Evolutionary conservation across 2,329 filamentous ascomycete genomes (phyloP).

Genomic region (Alternaria brassicae): DNA sequence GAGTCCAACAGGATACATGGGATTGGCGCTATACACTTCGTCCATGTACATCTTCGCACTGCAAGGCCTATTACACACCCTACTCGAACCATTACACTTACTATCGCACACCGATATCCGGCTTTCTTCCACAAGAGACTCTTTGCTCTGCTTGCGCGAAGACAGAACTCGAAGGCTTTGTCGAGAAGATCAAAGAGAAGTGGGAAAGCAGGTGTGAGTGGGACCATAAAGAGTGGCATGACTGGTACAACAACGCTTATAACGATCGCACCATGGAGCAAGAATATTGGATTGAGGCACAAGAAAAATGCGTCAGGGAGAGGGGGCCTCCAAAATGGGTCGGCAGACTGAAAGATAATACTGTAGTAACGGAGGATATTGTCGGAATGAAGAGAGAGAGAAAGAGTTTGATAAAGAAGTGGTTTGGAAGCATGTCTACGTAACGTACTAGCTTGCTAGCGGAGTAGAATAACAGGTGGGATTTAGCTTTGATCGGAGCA

Average conservation of each 20-base stretch:
- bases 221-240: slow-evolving; percentile 35
- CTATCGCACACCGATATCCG: slow-evolving; percentile 25
- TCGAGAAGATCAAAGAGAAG: slow-evolving; percentile 28
- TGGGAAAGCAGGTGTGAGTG: slow-evolving; percentile 28
- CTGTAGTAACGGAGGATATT: slow-evolving; percentile 15
- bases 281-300: slow-evolving; percentile 41
- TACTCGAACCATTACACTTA: slow-evolving; percentile 36
- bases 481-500: background rate
- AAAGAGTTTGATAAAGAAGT: slow-evolving; percentile 26
- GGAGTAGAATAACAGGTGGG: background rate
- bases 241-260: slow-evolving; percentile 30
- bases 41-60: slow-evolving; percentile 34
- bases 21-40: slow-evolving; percentile 40
- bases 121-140: slow-evolving; percentile 28
- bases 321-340: slow-evolving; percentile 13
- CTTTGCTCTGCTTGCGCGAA: slow-evolving; percentile 39
- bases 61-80: slow-evolving; percentile 32
- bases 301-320: slow-evolving; percentile 37
- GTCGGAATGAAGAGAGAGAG: slow-evolving; percentile 7
- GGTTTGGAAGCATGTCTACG: slow-evolving; percentile 22
- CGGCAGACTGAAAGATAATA: slow-evolving; percentile 3
- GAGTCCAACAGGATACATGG: slow-evolving; percentile 15
- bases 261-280: slow-evolving; percentile 30
- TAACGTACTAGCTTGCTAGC: background rate
- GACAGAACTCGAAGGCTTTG: slow-evolving; percentile 33